Conservation (phyloP, 164 flowering plant species). For the Kingdonia uniflora region DNA sequence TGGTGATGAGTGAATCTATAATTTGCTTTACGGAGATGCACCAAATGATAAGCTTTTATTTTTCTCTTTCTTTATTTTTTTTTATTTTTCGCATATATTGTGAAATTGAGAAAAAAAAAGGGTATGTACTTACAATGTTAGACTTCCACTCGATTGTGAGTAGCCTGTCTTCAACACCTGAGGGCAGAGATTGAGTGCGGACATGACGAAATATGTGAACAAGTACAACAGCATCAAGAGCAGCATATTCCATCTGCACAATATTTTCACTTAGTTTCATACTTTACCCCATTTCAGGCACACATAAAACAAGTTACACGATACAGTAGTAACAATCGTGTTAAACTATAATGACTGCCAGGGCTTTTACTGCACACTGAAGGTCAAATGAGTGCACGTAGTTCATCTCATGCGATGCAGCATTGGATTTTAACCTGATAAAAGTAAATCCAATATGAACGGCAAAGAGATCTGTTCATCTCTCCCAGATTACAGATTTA, state of each 20-base stretch:
- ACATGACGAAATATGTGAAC: slow-evolving; percentile 69
- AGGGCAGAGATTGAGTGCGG: slow-evolving; percentile 34
- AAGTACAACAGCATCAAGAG: slow-evolving; percentile 94
- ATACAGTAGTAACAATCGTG: too few species aligned
- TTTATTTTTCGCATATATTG: not conserved
- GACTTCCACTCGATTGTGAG: slow-evolving; percentile 65
- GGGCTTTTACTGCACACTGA: too few species aligned
- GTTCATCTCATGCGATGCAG: too few species aligned
- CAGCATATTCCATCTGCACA: slow-evolving; percentile 98
- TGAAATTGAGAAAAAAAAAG: not conserved
- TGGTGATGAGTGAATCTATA: not conserved
- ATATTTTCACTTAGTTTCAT: slow-evolving; percentile 4
- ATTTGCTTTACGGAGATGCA: not conserved
- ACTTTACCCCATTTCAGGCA: not conserved
- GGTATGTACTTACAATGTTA: slow-evolving; percentile 49
- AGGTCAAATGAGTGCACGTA: too few species aligned
- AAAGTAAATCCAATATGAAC: too few species aligned
- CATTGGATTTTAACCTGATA: too few species aligned
- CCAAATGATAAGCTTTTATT: too few species aligned
- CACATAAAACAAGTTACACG: not conserved
- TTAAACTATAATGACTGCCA: too few species aligned
- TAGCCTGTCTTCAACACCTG: slow-evolving; percentile 17
- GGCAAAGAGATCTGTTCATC: too few species aligned
- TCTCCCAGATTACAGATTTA: too few species aligned
- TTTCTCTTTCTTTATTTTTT: not conserved